These are phyloP conservation scores for Rickenella mellea DNA, from an alignment of 768 basidiomycete species.

Conservation along the genomic window DNA sequence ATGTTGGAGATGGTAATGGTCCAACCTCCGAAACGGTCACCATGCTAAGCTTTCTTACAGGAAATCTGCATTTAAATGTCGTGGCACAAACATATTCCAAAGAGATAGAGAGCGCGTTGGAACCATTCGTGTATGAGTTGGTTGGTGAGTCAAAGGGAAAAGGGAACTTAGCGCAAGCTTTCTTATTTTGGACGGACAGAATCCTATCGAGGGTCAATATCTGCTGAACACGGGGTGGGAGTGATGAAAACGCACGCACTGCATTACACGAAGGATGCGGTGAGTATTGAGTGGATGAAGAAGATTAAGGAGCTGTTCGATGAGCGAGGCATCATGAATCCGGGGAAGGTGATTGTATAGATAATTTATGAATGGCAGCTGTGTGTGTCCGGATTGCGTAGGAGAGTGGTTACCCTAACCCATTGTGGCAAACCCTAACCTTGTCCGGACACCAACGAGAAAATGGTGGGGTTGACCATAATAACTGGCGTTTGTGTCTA, in stretches of 20 bases:
- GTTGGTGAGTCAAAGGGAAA: conserved; percentile 46
- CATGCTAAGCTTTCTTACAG: conserved; percentile 25
- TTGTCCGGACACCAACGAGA: not conserved
- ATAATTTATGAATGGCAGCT: not conserved
- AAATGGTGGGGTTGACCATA: not conserved
- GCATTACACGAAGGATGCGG: conserved; percentile 72
- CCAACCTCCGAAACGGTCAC: not conserved
- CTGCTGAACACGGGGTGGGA: conserved; percentile 97
- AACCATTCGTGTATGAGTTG: conserved; percentile 92
- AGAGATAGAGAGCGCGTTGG: conserved; percentile 79
- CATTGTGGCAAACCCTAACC: not conserved
- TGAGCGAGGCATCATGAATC: conserved; percentile 87
- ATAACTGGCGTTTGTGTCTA: not conserved
- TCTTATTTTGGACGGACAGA: conserved; percentile 32
- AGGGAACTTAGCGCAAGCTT: not conserved
- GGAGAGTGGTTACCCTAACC: not conserved
- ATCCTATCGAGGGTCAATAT: conserved; percentile 80
- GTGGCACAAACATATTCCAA: conserved; percentile 73
- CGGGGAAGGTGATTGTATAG: conserved; percentile 60
- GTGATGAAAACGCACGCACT: conserved; percentile 89
- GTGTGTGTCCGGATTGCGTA: not conserved
- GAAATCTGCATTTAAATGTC: conserved; percentile 91
- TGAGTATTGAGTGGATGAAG: conserved; percentile 84
- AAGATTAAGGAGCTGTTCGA: conserved; percentile 85
- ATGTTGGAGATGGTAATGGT: conserved; percentile 80